Percentiles rank a stretch among this genome's conserved stretches.
These are phyloP conservation scores for Monosporascus sp. DNA, from an alignment of 2,329 filamentous ascomycete species.

Conservation along the genomic window DNA sequence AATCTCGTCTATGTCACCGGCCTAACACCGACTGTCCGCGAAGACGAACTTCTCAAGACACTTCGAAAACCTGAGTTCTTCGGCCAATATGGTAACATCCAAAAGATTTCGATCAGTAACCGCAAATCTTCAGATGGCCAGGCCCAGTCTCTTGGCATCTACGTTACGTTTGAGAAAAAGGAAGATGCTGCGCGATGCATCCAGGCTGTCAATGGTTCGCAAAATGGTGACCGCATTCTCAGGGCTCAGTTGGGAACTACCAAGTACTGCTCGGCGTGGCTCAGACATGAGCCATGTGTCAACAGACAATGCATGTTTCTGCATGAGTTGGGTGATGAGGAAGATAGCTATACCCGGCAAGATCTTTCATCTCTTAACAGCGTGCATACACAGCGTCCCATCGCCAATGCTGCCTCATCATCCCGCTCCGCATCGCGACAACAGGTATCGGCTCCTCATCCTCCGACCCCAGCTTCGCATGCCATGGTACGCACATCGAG, in stretches of 20 bases:
- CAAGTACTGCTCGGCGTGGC: conserved; percentile 96
- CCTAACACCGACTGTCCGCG: conserved; percentile 81
- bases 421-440: conserved; percentile 50
- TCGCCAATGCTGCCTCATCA: conserved; percentile 47
- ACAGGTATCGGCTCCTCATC: conserved; percentile 35
- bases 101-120: conserved; percentile 98
- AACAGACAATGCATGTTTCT: conserved; percentile 98
- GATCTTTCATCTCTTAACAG: conserved; percentile 94
- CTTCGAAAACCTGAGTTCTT: conserved; percentile 90
- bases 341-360: conserved; percentile 91
- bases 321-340: conserved; percentile 96
- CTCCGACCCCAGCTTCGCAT: conserved; percentile 40
- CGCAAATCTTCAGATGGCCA: conserved; percentile 71
- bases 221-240: conserved; percentile 81
- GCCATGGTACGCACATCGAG: conserved; percentile 73
- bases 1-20: conserved; percentile 98
- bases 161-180: conserved; percentile 94
- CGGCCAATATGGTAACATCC: conserved; percentile 95
- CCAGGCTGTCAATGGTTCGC: conserved; percentile 82
- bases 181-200: conserved; percentile 89
- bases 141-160: conserved; percentile 88
- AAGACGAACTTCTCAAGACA: conserved; percentile 87
- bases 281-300: conserved; percentile 88
- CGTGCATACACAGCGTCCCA: conserved; percentile 69
- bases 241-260: conserved; percentile 82